A percentile compares a stretch with the other conserved stretches of the same genome.
phyloP scores from a whole-genome alignment of 2,329 filamentous ascomycete species.

The Microdochium bolleyi region DNA sequence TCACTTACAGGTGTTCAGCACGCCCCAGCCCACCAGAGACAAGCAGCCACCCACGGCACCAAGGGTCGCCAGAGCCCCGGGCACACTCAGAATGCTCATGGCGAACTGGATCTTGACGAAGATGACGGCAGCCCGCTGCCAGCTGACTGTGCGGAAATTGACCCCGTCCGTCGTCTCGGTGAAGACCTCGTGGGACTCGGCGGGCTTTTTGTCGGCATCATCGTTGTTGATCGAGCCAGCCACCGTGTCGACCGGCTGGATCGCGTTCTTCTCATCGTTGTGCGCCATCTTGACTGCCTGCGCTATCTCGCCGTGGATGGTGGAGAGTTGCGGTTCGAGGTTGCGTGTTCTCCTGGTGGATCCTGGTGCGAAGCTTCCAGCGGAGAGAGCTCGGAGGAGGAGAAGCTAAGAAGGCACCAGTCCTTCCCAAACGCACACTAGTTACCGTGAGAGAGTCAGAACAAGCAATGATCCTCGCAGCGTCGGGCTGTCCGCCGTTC shows the following conservation, averaged over 20 bases:
- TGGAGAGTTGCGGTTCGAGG: too few species aligned
- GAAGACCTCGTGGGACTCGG: not conserved
- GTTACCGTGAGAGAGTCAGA: not conserved
- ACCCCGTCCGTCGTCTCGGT: slow-evolving; percentile 7
- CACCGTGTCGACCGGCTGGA: not conserved
- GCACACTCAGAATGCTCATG: slow-evolving; percentile 14
- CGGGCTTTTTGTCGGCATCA: not conserved
- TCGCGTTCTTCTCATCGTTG: not conserved
- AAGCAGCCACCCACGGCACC: slow-evolving; percentile 24
- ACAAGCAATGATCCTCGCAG: not conserved
- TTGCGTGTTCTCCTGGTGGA: too few species aligned
- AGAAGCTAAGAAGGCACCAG: too few species aligned
- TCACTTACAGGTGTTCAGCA: slow-evolving; percentile 19
- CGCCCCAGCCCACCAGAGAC: slow-evolving; percentile 13
- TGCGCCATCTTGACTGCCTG: too few species aligned
- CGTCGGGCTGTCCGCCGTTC: too few species aligned
- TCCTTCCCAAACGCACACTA: too few species aligned
- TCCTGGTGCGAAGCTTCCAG: too few species aligned
- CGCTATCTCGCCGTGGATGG: too few species aligned
- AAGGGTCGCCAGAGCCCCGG: slow-evolving; percentile 7
- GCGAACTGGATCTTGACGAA: slow-evolving; percentile 26
- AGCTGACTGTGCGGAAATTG: slow-evolving; percentile 22
- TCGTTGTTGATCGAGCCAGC: not conserved
- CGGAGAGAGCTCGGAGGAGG: too few species aligned
- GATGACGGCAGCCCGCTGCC: slow-evolving; percentile 29